These are phyloP conservation scores for Gossypium rotundifolium DNA, from an alignment of 345 rosid genomes.

Conservation along the genomic window DNA sequence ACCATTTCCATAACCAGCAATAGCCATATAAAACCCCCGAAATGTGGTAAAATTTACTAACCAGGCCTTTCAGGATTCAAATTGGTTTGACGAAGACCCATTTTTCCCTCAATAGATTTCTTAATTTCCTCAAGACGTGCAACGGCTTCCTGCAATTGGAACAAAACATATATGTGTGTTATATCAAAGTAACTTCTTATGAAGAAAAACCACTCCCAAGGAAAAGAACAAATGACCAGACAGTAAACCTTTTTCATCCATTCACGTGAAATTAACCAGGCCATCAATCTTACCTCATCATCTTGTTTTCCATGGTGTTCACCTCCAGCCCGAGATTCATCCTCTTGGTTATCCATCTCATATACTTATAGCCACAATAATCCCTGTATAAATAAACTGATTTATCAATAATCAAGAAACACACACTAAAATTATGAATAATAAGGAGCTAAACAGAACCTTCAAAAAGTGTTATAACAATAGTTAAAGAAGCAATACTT, in stretches of 20 bases:
- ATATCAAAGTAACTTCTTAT: neutral
- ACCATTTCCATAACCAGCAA: neutral
- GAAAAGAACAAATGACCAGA: neutral
- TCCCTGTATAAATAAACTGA: neutral
- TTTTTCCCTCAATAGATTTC: slow-evolving; percentile 73
- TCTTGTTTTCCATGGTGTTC: slow-evolving; percentile 57
- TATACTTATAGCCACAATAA: neutral
- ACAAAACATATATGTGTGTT: neutral
- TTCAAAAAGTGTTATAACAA: neutral
- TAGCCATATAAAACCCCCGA: neutral
- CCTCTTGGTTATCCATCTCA: slow-evolving; percentile 64
- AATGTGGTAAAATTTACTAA: slow-evolving; percentile 25
- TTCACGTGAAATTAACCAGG: neutral
- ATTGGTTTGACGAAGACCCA: slow-evolving; percentile 85
- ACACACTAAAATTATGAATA: neutral
- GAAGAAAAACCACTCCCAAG: neutral
- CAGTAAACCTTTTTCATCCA: neutral
- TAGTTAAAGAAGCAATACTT: neutral
- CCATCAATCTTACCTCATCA: slow-evolving; percentile 49
- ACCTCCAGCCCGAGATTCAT: slow-evolving; percentile 39
- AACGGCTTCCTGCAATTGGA: slow-evolving; percentile 58
- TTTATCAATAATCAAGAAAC: neutral
- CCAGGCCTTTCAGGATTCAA: slow-evolving; percentile 97
- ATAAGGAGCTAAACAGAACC: neutral
- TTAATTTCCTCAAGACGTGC: slow-evolving; percentile 87